Evolutionary conservation across 768 basidiomycete genomes (phyloP), one percentile per base, ranked within the genome.

Genomic region (Suillus decipiens): DNA sequence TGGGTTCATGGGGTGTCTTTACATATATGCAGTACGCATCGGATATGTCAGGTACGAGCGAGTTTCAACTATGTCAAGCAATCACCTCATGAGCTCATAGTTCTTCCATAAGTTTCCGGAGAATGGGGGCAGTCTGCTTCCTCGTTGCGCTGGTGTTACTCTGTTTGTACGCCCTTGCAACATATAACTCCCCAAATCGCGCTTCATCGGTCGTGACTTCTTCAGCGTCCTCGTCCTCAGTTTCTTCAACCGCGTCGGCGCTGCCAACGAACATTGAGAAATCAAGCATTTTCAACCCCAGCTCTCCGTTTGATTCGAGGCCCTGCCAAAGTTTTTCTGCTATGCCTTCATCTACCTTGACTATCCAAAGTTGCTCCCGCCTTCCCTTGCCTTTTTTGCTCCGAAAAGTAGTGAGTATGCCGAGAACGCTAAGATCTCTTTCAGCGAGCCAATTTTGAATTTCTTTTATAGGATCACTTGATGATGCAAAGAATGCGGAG

Each of bases 331-430:
- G 74, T 36, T 67, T 74, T 5, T 80, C 75, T 9, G 79, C 63
- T 51, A 81, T 76, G 37, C 76, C 64, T 11, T 61, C 34, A 37
- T 66, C 60, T 22, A n/a, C 34, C 6, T 84, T 79, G 3, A 92
- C 78, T 41, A 92, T 76, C 83, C 90, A 86, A 61, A 89, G 74
- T 75, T 87, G 77, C 77, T 93, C 89, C 50, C 93, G 78, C 64
- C 80, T 82, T 62, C 86, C 83, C 67, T 91, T 90, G 47, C 81
- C 80, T 45, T 79, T 79, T 56, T 75, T 77, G 34, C 68, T 72
- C 22, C 77, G 79, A 79, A 86, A 96, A 0, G 87, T 84, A 6
- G 94, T 96, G 48, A 98, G 81, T 39, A 96, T 83, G 1, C 95
- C 96, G 1, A 92, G 84, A 28, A 93, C 77, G 9, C 84, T 80